Evolutionary conservation across 805 yeast species (phyloP).

Genomic region (Helenozyma rhizophorensis): DNA sequence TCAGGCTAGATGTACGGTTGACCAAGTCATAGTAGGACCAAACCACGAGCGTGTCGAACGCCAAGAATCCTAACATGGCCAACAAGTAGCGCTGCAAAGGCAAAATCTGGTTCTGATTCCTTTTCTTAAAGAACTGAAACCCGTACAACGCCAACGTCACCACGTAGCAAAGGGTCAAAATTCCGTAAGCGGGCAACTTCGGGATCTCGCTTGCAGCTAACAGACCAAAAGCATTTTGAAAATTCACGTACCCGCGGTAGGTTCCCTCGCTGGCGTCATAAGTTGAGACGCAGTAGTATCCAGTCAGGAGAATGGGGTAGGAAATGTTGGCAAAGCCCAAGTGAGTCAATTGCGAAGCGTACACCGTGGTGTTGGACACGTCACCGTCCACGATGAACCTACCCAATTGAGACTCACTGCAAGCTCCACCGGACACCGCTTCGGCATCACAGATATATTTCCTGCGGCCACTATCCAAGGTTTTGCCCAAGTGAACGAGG

Average conservation of each 20-base stretch:
- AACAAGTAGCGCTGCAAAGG: slow-evolving; percentile 89
- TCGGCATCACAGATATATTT: slow-evolving; percentile 73
- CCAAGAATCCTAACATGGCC: slow-evolving; percentile 76
- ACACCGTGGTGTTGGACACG: slow-evolving; percentile 48
- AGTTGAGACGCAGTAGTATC: slow-evolving; percentile 88
- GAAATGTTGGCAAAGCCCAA: slow-evolving; percentile 57
- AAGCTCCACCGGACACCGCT: slow-evolving; percentile 52
- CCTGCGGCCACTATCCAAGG: slow-evolving; percentile 26
- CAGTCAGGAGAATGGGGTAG: slow-evolving; percentile 70
- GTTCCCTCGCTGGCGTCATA: slow-evolving; percentile 35
- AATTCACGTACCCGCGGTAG: slow-evolving; percentile 68
- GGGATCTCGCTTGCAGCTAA: slow-evolving; percentile 89
- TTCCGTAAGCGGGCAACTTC: slow-evolving; percentile 83
- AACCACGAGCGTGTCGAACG: slow-evolving; percentile 77
- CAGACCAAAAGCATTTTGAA: slow-evolving; percentile 89
- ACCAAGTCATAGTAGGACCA: slow-evolving; percentile 90
- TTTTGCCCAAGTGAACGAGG: slow-evolving; percentile 59
- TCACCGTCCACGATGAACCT: slow-evolving; percentile 55
- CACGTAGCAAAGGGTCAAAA: slow-evolving; percentile 77
- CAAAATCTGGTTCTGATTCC: slow-evolving; percentile 68
- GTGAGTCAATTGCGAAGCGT: slow-evolving; percentile 50
- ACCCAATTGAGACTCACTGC: slow-evolving; percentile 53
- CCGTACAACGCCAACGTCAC: slow-evolving; percentile 79
- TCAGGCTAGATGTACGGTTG: slow-evolving; percentile 54
- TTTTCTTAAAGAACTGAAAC: slow-evolving; percentile 78